Evolutionary conservation across 1,284 basidiomycete genomes (phyloP).

Genomic region (Cutaneotrichosporon spelunceum): DNA sequence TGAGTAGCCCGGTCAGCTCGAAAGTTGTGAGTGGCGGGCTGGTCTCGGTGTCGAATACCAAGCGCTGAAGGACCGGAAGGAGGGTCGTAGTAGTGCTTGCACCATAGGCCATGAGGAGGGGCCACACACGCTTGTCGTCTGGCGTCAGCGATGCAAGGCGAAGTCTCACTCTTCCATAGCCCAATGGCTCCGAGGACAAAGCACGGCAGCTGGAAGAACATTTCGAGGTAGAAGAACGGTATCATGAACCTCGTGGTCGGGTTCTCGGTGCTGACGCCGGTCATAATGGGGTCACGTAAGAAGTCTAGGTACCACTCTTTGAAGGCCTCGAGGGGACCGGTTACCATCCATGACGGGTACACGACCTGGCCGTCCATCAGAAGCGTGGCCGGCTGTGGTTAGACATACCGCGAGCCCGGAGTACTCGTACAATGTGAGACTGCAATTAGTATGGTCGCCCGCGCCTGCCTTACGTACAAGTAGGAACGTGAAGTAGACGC

Average conservation of each 20-base stretch:
- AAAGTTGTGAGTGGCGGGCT: constrained; percentile 29
- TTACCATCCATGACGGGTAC: constrained; percentile 36
- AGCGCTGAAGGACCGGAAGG: constrained; percentile 63
- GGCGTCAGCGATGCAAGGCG: not conserved
- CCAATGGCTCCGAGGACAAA: constrained; percentile 67
- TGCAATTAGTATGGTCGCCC: constrained; percentile 6
- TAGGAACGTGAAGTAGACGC: constrained; percentile 42
- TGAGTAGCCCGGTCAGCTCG: constrained; percentile 60
- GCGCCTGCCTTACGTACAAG: constrained; percentile 24
- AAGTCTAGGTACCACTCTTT: constrained; percentile 37
- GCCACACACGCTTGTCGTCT: constrained; percentile 47
- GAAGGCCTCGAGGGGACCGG: constrained; percentile 27
- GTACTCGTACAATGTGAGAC: constrained; percentile 13
- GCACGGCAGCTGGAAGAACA: constrained; percentile 70
- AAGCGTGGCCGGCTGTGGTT: constrained; percentile 21
- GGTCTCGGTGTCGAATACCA: constrained; percentile 54
- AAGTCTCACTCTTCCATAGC: constrained; percentile 61
- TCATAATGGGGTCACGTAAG: constrained; percentile 45
- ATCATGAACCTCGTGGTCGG: constrained; percentile 42
- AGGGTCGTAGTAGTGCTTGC: constrained; percentile 74
- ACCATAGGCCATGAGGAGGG: constrained; percentile 65
- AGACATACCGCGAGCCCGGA: not conserved
- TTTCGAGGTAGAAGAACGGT: constrained; percentile 39
- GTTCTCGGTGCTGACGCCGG: constrained; percentile 27
- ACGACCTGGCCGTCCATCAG: constrained; percentile 43